Conservation (phyloP, 768 basidiomycete genomes). For the Lactifluus rugatus region DNA sequence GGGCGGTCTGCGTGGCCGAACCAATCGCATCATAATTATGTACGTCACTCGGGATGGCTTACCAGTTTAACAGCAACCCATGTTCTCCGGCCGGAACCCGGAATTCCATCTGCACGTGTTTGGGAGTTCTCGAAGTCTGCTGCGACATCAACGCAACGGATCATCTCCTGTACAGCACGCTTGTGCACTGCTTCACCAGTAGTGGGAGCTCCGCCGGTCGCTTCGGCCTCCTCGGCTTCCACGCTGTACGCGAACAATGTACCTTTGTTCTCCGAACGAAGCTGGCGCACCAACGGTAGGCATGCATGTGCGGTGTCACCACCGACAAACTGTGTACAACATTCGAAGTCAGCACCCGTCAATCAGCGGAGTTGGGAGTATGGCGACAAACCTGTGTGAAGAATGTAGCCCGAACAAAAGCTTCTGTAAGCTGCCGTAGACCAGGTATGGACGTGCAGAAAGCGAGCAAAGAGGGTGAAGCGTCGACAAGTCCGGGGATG, state of each 20-base stretch:
- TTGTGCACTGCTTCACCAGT: constrained; percentile 37
- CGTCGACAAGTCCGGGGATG: constrained; percentile 64
- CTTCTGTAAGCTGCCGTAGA: constrained; percentile 53
- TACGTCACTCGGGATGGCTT: constrained; percentile 21
- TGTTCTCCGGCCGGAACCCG: constrained; percentile 40
- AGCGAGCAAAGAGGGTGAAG: constrained; percentile 56
- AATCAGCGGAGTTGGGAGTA: background rate
- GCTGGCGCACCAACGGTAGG: constrained; percentile 48
- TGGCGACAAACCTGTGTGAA: constrained; percentile 58
- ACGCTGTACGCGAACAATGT: constrained; percentile 76
- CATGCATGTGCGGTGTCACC: constrained; percentile 70
- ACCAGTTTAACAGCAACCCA: constrained; percentile 86
- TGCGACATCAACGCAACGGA: constrained; percentile 65
- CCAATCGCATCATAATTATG: background rate
- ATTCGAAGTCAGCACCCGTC: background rate
- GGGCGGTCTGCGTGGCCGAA: constrained; percentile 42
- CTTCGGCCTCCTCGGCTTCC: constrained; percentile 62
- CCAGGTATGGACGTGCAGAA: constrained; percentile 48
- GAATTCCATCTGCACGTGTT: constrained; percentile 7
- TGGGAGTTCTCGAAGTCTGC: constrained; percentile 65
- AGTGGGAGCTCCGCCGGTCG: constrained; percentile 27
- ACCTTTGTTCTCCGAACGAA: constrained; percentile 65
- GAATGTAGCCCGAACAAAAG: constrained; percentile 69
- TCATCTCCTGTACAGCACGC: constrained; percentile 63
- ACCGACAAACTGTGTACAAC: constrained; percentile 62